Percentiles rank a stretch among this genome's conserved stretches.
phyloP scores from a whole-genome alignment of 345 rosid genomes.

The Melastoma malabathricum region DNA sequence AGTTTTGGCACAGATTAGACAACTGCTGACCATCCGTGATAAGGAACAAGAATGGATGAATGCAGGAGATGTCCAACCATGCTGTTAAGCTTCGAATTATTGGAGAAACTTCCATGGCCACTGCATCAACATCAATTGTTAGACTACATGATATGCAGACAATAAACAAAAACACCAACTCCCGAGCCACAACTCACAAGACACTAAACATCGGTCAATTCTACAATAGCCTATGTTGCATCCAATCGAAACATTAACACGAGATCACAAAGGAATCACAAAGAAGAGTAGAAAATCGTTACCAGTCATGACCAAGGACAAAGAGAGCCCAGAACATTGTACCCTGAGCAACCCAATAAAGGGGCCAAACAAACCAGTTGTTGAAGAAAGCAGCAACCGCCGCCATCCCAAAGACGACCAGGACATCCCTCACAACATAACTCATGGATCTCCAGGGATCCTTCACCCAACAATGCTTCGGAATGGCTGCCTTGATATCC shows the following conservation, averaged over 20 bases:
- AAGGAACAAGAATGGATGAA: conserved; percentile 85
- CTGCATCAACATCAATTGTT: conserved; percentile 17
- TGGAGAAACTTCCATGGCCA: conserved; percentile 93
- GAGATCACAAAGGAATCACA: too few species aligned
- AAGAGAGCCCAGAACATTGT: conserved; percentile 98
- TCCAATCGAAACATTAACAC: too few species aligned
- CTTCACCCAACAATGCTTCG: conserved; percentile 89
- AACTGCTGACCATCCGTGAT: conserved; percentile 72
- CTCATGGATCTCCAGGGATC: conserved; percentile 71
- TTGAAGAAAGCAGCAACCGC: conserved; percentile 61
- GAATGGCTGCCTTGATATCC: conserved; percentile 71
- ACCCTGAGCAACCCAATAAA: conserved; percentile 84
- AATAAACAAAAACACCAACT: too few species aligned
- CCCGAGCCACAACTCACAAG: too few species aligned
- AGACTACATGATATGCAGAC: too few species aligned
- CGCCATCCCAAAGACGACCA: conserved; percentile 55
- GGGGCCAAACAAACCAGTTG: conserved; percentile 77
- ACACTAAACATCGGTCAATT: too few species aligned
- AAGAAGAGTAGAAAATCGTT: conserved; percentile 26
- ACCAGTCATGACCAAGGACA: conserved; percentile 98
- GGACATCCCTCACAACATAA: conserved; percentile 66
- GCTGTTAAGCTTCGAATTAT: conserved; percentile 48
- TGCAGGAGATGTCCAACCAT: conserved; percentile 80
- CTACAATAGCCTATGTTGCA: too few species aligned
- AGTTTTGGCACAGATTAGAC: background rate